These are phyloP conservation scores for Grosmannia clavigera DNA, from an alignment of 2,329 filamentous ascomycete genomes.

Conservation along the genomic window DNA sequence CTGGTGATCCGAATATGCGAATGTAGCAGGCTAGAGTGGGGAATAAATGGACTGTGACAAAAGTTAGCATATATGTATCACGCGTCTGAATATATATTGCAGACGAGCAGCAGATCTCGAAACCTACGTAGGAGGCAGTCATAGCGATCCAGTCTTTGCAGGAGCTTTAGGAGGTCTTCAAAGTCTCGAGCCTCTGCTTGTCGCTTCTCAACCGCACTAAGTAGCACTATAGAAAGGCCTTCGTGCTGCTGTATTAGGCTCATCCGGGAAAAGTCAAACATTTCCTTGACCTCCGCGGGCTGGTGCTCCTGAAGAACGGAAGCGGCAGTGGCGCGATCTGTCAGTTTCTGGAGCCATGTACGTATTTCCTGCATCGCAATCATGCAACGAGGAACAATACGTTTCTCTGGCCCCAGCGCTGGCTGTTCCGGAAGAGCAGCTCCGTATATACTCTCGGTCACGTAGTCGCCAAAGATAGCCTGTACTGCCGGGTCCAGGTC, in stretches of 20 bases:
- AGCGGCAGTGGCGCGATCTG: conserved; percentile 63
- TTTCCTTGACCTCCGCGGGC: conserved; percentile 56
- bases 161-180: conserved; percentile 50
- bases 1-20: conserved; percentile 64
- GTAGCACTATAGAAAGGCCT: conserved; percentile 67
- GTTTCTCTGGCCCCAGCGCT: conserved; percentile 32
- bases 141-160: conserved; percentile 65
- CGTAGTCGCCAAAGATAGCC: conserved; percentile 37
- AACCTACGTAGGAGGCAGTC: conserved; percentile 45
- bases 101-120: conserved; percentile 1
- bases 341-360: conserved; percentile 60
- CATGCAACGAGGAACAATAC: conserved; percentile 64
- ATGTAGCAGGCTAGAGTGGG: conserved; percentile 69
- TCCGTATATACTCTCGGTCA: conserved; percentile 45
- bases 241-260: conserved; percentile 87
- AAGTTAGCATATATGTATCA: conserved; percentile 6
- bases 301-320: conserved; percentile 56
- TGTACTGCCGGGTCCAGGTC: conserved; percentile 36
- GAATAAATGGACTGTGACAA: conserved; percentile 58
- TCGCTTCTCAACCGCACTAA: conserved; percentile 63
- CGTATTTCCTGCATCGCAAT: conserved; percentile 65
- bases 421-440: conserved; percentile 30
- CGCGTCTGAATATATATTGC: neutral
- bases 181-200: conserved; percentile 64
- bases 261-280: conserved; percentile 65